Evolutionary conservation across 371 early-diverging fungal genomes (phyloP), one percentile per base, ranked within the genome.

Genomic region (Actinomortierella wolfii): DNA sequence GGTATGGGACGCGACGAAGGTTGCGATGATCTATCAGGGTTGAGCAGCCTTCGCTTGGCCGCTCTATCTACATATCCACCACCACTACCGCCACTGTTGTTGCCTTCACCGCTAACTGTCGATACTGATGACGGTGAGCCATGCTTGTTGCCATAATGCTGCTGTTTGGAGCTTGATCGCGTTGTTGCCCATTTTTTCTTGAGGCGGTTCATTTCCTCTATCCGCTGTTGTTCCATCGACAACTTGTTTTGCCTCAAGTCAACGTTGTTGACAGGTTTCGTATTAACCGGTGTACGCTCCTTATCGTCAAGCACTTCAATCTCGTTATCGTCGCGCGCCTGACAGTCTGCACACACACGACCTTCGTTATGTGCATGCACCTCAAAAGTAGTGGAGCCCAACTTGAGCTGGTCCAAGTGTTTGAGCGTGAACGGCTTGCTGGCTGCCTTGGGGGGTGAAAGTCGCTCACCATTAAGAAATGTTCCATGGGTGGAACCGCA

Each of bases 401-500:
- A 29, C 18, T 57, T 54, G 8, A 84, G 9, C 9, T 39, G 65
- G 50, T 84, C 83, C 59, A 76, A 24, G 56, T 84, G 85, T 2
- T 49, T 57, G 39, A 84, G 57, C 26, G 41, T 48, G 17, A 54
- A 58, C 0, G 85, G 85, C 39, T 76, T 76, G 47, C 82, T 82
- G 6, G 83, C 75, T 0, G 68, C 46, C 55, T 81, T 84, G 56
- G 82, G 50, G 1, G 66, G 68, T 1, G 85, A 83, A 5, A 84
- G 74, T 21, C 85, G 76, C 39, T 61, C 48, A 2, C 68, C 75
- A 54, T 84, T 84, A 42, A 84, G 64, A 57, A 83, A 79, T 2
- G 85, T 83, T 8, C 85, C 85, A 41, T 84, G 83, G 3, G 82
- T 82, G 1, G 85, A 84, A 2, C 83, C 85, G 43, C 68, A 76